Percentiles rank a stretch among this genome's conserved stretches.
Evolutionary conservation across 176 grass and related monocot species (phyloP).

Genomic region (Bromus sterilis): DNA sequence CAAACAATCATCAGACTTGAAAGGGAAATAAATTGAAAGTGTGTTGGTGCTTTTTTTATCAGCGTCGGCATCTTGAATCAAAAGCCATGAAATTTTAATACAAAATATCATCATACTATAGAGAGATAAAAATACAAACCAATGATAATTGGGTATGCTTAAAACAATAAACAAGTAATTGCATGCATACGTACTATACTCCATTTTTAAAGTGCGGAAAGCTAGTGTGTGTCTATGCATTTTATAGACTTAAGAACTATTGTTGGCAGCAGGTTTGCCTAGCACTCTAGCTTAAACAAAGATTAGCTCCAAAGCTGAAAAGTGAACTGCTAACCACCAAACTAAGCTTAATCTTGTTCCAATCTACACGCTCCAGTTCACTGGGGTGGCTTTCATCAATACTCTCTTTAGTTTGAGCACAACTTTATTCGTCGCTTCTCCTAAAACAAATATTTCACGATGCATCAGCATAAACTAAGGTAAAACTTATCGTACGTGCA

Average conservation of each 20-base stretch:
- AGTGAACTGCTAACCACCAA: slow-evolving; percentile 18
- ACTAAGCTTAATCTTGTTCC: not conserved
- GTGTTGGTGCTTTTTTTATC: too few species aligned
- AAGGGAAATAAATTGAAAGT: too few species aligned
- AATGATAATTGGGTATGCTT: too few species aligned
- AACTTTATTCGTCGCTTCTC: slow-evolving; percentile 40
- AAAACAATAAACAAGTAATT: not conserved
- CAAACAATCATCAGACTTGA: too few species aligned
- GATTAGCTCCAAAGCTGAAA: not conserved
- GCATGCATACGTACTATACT: not conserved
- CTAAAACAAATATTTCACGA: slow-evolving; percentile 5
- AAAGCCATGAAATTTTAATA: too few species aligned
- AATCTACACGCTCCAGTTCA: slow-evolving; percentile 19
- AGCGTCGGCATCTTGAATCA: too few species aligned
- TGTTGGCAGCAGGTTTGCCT: not conserved
- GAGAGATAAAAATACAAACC: not conserved
- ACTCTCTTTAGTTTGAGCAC: not conserved
- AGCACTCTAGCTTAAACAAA: not conserved
- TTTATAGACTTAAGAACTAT: slow-evolving; percentile 1
- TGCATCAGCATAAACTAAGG: not conserved
- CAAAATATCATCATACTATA: not conserved
- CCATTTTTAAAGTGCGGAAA: not conserved
- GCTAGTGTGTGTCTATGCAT: not conserved
- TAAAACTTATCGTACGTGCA: not conserved
- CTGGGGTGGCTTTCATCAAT: slow-evolving; percentile 3